Evolutionary conservation across 2,329 filamentous ascomycete genomes (phyloP).

Genomic region (Chrysosporium keratinophilum): DNA sequence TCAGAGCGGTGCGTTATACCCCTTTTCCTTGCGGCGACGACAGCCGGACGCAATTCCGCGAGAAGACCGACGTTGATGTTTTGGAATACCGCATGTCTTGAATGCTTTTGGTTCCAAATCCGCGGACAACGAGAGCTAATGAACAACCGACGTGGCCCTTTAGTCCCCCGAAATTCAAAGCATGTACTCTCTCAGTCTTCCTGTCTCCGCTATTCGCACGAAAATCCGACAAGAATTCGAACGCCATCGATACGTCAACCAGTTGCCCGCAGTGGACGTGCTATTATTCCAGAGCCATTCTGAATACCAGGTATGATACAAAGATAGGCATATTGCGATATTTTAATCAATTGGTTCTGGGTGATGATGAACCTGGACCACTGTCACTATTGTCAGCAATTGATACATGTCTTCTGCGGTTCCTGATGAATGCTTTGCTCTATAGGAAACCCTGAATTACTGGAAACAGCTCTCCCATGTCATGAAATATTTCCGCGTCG

Average conservation of each 20-base stretch:
- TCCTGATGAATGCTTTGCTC: background rate
- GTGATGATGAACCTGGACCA: background rate
- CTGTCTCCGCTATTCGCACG: slow-evolving; percentile 76
- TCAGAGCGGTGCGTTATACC: slow-evolving; percentile 68
- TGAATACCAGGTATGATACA: slow-evolving; percentile 75
- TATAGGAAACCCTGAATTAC: slow-evolving; percentile 93
- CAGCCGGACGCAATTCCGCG: background rate
- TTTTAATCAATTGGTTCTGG: background rate
- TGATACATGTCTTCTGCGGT: background rate
- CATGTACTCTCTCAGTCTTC: slow-evolving; percentile 90
- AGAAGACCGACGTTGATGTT: too few relatives aligned
- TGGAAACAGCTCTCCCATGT: slow-evolving; percentile 96
- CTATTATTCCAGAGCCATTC: slow-evolving; percentile 81
- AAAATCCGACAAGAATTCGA: slow-evolving; percentile 97
- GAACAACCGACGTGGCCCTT: background rate
- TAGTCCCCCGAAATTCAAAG: slow-evolving; percentile 94
- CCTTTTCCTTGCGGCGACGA: background rate
- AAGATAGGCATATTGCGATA: background rate
- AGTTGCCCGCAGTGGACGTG: slow-evolving; percentile 79
- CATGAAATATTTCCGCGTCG: slow-evolving; percentile 90
- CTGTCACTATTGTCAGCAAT: background rate
- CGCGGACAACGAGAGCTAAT: slow-evolving; percentile 4
- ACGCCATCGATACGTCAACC: slow-evolving; percentile 83
- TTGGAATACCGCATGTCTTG: background rate
- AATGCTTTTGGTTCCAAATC: background rate